Conservation (phyloP, 805 yeast species). For the Tetrapisispora nanseiensis region DNA sequence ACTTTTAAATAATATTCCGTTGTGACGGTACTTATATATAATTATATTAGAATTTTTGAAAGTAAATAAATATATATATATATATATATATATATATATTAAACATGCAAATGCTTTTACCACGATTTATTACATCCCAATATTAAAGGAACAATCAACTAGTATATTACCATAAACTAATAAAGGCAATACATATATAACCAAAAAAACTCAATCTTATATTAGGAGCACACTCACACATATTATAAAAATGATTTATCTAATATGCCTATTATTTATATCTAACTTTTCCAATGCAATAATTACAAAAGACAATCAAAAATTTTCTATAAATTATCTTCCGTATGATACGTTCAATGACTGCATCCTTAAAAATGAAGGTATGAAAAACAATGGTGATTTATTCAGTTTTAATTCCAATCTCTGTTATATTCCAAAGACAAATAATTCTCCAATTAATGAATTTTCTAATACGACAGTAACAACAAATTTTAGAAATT, state of each 20-base stretch:
- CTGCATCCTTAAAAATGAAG: constrained; percentile 5
- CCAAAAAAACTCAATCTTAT: too few relatives aligned
- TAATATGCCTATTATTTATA: not conserved
- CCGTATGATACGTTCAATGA: constrained; percentile 11
- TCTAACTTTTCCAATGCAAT: not conserved
- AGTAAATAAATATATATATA: too few relatives aligned
- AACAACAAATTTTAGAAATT: constrained; percentile 4
- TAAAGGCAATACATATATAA: too few relatives aligned
- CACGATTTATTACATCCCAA: too few relatives aligned
- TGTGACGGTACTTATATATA: too few relatives aligned
- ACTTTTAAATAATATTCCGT: too few relatives aligned
- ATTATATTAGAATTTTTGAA: too few relatives aligned
- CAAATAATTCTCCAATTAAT: not conserved
- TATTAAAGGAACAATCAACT: too few relatives aligned
- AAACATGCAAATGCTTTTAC: too few relatives aligned
- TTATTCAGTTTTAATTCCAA: constrained; percentile 11
- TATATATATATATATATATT: too few relatives aligned
- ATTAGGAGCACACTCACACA: not conserved
- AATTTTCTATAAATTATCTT: constrained; percentile 12
- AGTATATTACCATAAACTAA: too few relatives aligned
- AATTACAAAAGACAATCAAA: constrained; percentile 8
- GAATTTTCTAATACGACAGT: not conserved
- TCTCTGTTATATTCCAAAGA: constrained; percentile 14
- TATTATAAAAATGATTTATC: not conserved
- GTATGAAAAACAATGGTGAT: constrained; percentile 9